Percentiles rank a stretch among this genome's conserved stretches.
These are phyloP conservation scores for Pinus albicaulis DNA, from an alignment of 75 land plant species.

Conservation along the genomic window DNA sequence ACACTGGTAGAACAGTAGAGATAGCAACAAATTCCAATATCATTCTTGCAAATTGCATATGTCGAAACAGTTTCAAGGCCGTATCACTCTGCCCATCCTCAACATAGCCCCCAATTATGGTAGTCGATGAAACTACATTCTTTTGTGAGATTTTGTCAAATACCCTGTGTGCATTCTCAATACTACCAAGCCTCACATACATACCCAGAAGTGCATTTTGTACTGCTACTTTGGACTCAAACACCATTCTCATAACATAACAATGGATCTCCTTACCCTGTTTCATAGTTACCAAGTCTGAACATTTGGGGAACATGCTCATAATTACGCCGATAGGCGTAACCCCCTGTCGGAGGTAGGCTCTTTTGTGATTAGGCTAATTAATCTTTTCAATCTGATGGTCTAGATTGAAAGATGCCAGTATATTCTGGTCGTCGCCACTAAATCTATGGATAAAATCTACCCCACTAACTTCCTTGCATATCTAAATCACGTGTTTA, in stretches of 20 bases:
- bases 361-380: too few relatives aligned
- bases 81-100: constrained; percentile 33
- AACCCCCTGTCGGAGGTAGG: too few relatives aligned
- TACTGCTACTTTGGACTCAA: constrained; percentile 23
- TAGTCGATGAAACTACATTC: constrained; percentile 46
- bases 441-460: too few relatives aligned
- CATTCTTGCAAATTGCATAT: constrained; percentile 33
- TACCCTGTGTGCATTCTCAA: constrained; percentile 32
- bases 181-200: constrained; percentile 60
- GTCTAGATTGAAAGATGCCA: too few relatives aligned
- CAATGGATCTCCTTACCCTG: constrained; percentile 48
- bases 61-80: constrained; percentile 35
- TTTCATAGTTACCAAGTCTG: constrained; percentile 28
- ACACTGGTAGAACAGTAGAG: constrained; percentile 47
- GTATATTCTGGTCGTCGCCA: too few relatives aligned
- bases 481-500: too few relatives aligned
- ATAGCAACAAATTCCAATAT: constrained; percentile 61
- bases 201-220: constrained; percentile 47
- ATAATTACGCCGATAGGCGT: too few relatives aligned
- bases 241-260: constrained; percentile 40
- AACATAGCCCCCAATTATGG: constrained; percentile 38
- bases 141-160: constrained; percentile 19
- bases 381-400: too few relatives aligned
- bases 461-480: too few relatives aligned
- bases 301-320: constrained; percentile 28